Percentiles rank a stretch among this genome's conserved stretches.
phyloP scores from a whole-genome alignment of 768 basidiomycete species.

The Sarcodon sp. region DNA sequence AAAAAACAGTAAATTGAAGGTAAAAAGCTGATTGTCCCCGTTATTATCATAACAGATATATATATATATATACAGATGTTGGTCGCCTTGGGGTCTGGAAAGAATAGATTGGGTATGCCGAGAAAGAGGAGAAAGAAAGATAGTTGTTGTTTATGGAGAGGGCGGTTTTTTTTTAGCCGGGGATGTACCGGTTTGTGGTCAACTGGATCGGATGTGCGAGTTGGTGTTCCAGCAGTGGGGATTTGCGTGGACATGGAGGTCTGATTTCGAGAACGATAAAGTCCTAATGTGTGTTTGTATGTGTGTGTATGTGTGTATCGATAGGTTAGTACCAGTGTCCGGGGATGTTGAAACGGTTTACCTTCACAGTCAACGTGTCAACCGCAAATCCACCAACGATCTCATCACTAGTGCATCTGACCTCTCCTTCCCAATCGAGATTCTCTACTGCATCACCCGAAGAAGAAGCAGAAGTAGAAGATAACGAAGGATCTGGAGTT shows the following conservation, averaged over 20 bases:
- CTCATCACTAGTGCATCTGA: conserved; percentile 24
- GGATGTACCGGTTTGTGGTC: conserved; percentile 37
- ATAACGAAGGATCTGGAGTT: conserved; percentile 18
- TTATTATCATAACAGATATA: too few relatives aligned
- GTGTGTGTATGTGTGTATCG: too few relatives aligned
- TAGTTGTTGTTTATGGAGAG: too few relatives aligned
- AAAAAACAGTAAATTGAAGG: too few relatives aligned
- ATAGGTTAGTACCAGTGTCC: not conserved
- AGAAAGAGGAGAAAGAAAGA: too few relatives aligned
- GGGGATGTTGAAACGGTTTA: conserved; percentile 15
- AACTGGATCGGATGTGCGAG: conserved; percentile 40
- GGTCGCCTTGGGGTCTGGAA: too few relatives aligned
- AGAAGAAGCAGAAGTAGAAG: conserved; percentile 6
- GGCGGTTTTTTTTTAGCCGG: not conserved
- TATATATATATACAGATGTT: too few relatives aligned
- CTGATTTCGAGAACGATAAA: conserved; percentile 37
- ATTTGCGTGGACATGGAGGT: conserved; percentile 23
- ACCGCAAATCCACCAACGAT: conserved; percentile 33
- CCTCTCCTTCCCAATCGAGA: conserved; percentile 52
- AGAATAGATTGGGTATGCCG: too few relatives aligned
- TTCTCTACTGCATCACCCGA: conserved; percentile 17
- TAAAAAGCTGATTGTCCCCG: too few relatives aligned
- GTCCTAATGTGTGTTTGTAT: too few relatives aligned
- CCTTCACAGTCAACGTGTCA: conserved; percentile 35
- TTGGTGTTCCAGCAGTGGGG: conserved; percentile 22